A percentile compares a stretch with the other conserved stretches of the same genome.
Conservation (phyloP, 176 grass and related monocot species). For the Cenchrus purpureus region DNA sequence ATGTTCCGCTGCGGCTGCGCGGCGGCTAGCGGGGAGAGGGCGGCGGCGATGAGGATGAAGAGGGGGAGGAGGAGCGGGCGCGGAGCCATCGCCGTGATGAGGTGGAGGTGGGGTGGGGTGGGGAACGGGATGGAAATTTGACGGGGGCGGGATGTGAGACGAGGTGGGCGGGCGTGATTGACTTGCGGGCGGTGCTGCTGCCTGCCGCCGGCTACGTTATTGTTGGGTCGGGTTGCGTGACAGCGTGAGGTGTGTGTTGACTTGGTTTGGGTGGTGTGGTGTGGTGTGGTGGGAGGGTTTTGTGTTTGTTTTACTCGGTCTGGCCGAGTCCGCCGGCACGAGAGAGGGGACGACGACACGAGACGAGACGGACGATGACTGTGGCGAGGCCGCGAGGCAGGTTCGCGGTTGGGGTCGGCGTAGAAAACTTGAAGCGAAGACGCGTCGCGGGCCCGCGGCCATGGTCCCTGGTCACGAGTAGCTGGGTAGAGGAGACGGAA, state of each 20-base stretch:
- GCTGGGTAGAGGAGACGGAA: background rate
- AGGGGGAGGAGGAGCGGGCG: constrained; percentile 2
- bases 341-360: constrained; percentile 4
- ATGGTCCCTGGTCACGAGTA: background rate
- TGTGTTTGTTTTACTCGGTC: constrained; percentile 34
- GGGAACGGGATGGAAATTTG: constrained; percentile 10
- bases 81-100: constrained; percentile 43
- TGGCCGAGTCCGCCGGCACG: background rate
- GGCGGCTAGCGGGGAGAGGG: constrained; percentile 11
- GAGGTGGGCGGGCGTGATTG: constrained; percentile 28
- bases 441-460: background rate
- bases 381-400: background rate
- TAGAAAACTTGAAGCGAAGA: background rate
- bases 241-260: constrained; percentile 37
- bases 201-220: constrained; percentile 24
- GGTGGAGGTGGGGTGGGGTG: constrained; percentile 9
- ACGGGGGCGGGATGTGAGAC: background rate
- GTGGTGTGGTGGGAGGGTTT: background rate
- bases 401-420: background rate
- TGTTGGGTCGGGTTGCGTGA: background rate
- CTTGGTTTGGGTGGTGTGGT: background rate
- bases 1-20: constrained; percentile 57
- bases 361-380: too few species aligned
- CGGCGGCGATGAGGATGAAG: constrained; percentile 1
- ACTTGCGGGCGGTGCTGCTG: constrained; percentile 11